Base-by-base conservation (phyloP, 495 filamentous ascomycete genomes). In the Darksidea phi region DNA sequence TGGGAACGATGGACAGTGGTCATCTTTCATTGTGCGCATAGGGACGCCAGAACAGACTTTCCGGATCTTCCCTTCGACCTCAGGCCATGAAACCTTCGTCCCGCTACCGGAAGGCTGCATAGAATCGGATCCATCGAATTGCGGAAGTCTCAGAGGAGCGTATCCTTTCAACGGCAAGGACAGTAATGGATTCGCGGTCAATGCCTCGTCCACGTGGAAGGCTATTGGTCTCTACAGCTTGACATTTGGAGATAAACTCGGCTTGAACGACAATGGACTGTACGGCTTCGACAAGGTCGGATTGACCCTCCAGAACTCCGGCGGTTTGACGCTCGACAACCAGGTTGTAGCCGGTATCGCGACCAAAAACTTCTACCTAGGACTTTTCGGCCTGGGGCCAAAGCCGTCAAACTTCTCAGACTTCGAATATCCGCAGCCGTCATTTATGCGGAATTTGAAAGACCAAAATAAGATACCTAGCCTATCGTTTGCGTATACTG, bases 401-500 rank as follows among this genome's bases (percentile, higher is more conserved):
- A 58, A 54, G 32, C 48, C 64, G 2, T 46, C 64, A 1, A 67
- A 67, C 37, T 67, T 67, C 41, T 53, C 52, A 6, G 48, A 62
- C 17, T 61, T 62, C 38, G 32, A 45, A 2, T 38, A 62, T 18
- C 64, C 57, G 7, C 64, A 67, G 38, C 57, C 46, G 17, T 48
- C 36, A 1, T 67, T 53, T 34, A 57, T 67, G 52, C 11, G n/a
- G 17, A 46, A 7, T 4, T 20, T 62, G 24, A 67, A 55, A 26
- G 42, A 59, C 12, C 1, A 50, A 15, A 45, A 53, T 21, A 59
- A 37, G 54, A 82, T 83, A 17, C 75, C 78, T 8, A 81, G 78
- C 61, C 54, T 78, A 15, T 79, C 75, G 43, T 83, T 75, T 72
- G 79, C 75, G n/a, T 84, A 83, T 67, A 84, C 82, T 17, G 81